phyloP scores from a whole-genome alignment of 2,329 filamentous ascomycete genomes.

The Aspergillus jensenii region DNA sequence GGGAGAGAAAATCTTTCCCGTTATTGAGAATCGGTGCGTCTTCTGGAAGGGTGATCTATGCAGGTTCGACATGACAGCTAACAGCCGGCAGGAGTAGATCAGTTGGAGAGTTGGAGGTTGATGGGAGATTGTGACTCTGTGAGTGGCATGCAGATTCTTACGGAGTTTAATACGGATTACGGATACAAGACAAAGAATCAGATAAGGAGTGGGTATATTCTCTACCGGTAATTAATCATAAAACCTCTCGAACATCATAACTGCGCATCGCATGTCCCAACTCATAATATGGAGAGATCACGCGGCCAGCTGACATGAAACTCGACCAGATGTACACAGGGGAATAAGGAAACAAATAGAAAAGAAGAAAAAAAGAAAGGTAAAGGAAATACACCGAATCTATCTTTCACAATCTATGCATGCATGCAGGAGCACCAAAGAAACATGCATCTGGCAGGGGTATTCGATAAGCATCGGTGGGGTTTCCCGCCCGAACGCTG shows the following conservation, averaged over 20 bases:
- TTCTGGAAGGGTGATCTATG: no score
- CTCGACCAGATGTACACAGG: background rate
- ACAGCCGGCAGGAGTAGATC: no score
- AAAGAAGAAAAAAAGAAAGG: no score
- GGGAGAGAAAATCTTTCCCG: no score
- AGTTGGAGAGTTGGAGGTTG: no score
- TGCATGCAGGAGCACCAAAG: background rate
- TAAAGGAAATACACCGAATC: background rate
- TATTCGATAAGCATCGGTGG: no score
- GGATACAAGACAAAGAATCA: background rate
- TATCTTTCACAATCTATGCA: background rate
- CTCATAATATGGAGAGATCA: background rate
- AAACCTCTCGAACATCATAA: background rate
- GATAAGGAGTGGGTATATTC: background rate
- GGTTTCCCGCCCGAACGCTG: no score
- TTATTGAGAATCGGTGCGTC: no score
- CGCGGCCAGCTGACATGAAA: background rate
- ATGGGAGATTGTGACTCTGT: no score
- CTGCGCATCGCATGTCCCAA: background rate
- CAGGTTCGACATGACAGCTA: no score
- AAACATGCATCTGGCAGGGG: background rate
- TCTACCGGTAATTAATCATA: conserved; percentile 1
- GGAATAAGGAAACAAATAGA: background rate
- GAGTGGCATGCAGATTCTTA: no score
- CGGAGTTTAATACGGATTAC: no score